Conservation (phyloP, 306 rosid species). For the Macrotyloma uniflorum region DNA sequence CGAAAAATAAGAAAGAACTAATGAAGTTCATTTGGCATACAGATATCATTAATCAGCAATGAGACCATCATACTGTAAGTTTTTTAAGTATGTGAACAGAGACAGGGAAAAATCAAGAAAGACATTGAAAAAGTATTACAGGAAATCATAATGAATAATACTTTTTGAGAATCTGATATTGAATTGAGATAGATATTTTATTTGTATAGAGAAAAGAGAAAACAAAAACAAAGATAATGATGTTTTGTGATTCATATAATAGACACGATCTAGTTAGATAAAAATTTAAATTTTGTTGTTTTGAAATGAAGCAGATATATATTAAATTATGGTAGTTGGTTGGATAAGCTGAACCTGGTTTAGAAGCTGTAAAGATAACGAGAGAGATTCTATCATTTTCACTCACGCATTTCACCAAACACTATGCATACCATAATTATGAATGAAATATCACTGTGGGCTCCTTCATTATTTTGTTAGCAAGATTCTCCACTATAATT, state of each 20-base stretch:
- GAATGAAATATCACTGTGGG: conserved; percentile 58
- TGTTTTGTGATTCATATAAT: not conserved
- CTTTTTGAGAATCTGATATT: too few relatives aligned
- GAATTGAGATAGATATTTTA: too few relatives aligned
- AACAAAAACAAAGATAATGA: not conserved
- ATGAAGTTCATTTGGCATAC: too few relatives aligned
- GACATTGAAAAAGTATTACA: too few relatives aligned
- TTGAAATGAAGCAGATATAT: conserved; percentile 28
- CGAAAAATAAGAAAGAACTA: too few relatives aligned
- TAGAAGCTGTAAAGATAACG: conserved; percentile 37
- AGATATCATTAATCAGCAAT: too few relatives aligned
- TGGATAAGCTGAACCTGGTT: conserved; percentile 39
- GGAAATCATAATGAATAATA: too few relatives aligned
- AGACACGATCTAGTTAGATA: not conserved
- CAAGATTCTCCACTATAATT: conserved; percentile 82
- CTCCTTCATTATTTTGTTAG: conserved; percentile 65
- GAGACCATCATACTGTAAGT: too few relatives aligned
- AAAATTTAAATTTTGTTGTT: not conserved
- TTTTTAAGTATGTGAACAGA: too few relatives aligned
- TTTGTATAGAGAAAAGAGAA: too few relatives aligned
- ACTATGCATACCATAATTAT: conserved; percentile 47
- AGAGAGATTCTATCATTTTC: conserved; percentile 63
- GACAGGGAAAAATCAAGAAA: too few relatives aligned
- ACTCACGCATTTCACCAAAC: conserved; percentile 50
- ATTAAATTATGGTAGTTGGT: conserved; percentile 40